phyloP scores from a whole-genome alignment of 2,329 filamentous ascomycete genomes.

The Diaporthe longicolla region DNA sequence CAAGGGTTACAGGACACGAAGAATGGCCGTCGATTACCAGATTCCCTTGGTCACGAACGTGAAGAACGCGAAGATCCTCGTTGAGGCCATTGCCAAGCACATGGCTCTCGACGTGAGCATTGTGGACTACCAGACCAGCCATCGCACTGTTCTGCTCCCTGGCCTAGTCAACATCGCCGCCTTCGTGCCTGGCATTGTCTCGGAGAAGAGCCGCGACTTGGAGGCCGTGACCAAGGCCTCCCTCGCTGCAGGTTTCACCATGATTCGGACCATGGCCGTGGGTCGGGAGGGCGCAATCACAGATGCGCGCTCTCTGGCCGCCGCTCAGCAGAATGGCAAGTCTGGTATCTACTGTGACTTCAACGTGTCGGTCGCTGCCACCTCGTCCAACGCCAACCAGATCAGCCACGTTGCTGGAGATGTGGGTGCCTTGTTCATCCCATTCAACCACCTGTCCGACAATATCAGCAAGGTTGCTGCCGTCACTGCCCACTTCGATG shows the following conservation, averaged over 20 bases:
- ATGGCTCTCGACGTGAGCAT: conserved; percentile 87
- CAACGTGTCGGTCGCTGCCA: conserved; percentile 84
- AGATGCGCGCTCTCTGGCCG: conserved; percentile 78
- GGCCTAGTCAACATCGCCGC: conserved; percentile 85
- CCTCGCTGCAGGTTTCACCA: conserved; percentile 81
- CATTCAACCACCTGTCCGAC: conserved; percentile 84
- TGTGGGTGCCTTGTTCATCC: conserved; percentile 85
- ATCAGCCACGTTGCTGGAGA: conserved; percentile 80
- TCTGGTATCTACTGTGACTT: conserved; percentile 80
- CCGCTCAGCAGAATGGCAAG: conserved; percentile 79
- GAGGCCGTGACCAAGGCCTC: conserved; percentile 80
- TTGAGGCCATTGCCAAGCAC: conserved; percentile 92
- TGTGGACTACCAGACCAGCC: conserved; percentile 93
- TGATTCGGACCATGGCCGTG: conserved; percentile 84
- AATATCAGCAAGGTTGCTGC: conserved; percentile 89
- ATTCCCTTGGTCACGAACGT: conserved; percentile 98
- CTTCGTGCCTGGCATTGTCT: conserved; percentile 81
- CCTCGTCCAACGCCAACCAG: conserved; percentile 80
- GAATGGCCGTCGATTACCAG: conserved; percentile 98
- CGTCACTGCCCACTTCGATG: conserved; percentile 83
- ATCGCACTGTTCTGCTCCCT: conserved; percentile 79
- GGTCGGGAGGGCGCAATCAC: conserved; percentile 81
- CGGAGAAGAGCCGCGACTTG: conserved; percentile 75
- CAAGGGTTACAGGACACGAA: conserved; percentile 94
- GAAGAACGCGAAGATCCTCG: conserved; percentile 97